Percentiles rank a stretch among this genome's conserved stretches.
phyloP scores from a whole-genome alignment of 139 green algal species.

The Tetratostichococcus sp. region DNA sequence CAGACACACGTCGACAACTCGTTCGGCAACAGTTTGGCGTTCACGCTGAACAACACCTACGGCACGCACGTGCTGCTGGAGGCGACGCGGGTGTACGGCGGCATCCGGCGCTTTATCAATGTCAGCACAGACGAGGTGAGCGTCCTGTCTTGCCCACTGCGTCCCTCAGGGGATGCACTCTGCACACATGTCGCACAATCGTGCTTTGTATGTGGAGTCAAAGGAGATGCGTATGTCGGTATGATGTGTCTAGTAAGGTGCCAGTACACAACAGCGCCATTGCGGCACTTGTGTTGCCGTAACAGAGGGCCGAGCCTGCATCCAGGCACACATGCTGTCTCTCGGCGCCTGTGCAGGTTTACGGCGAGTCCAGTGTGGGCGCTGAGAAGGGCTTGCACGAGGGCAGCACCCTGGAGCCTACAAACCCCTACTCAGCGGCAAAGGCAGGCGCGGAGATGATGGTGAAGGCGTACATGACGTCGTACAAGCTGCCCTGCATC shows the following conservation, averaged over 20 bases:
- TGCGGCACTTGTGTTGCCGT: too few species aligned
- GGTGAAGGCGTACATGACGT: slow-evolving; percentile 81
- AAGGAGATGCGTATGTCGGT: too few species aligned
- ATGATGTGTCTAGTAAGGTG: too few species aligned
- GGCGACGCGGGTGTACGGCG: slow-evolving; percentile 65
- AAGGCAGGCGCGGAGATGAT: slow-evolving; percentile 99
- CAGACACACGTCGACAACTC: slow-evolving; percentile 98
- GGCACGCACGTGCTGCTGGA: slow-evolving; percentile 96
- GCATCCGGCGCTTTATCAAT: slow-evolving; percentile 89
- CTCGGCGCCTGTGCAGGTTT: not conserved
- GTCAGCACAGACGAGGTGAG: slow-evolving; percentile 86
- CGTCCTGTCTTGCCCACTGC: not conserved
- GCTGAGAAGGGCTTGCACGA: slow-evolving; percentile 63
- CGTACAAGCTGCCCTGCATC: slow-evolving; percentile 86
- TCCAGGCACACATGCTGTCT: too few species aligned
- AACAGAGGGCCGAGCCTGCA: too few species aligned
- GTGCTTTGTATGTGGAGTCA: too few species aligned
- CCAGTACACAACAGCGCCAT: too few species aligned
- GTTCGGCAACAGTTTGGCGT: slow-evolving; percentile 93
- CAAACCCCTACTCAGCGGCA: slow-evolving; percentile 98
- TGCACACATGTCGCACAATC: too few species aligned
- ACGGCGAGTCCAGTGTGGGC: slow-evolving; percentile 1
- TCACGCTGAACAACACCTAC: slow-evolving; percentile 96
- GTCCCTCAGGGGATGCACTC: too few species aligned
- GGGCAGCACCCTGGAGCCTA: slow-evolving; percentile 82